Evolutionary conservation across 2,329 filamentous ascomycete genomes (phyloP).

Genomic region (Sporothrix globosa): DNA sequence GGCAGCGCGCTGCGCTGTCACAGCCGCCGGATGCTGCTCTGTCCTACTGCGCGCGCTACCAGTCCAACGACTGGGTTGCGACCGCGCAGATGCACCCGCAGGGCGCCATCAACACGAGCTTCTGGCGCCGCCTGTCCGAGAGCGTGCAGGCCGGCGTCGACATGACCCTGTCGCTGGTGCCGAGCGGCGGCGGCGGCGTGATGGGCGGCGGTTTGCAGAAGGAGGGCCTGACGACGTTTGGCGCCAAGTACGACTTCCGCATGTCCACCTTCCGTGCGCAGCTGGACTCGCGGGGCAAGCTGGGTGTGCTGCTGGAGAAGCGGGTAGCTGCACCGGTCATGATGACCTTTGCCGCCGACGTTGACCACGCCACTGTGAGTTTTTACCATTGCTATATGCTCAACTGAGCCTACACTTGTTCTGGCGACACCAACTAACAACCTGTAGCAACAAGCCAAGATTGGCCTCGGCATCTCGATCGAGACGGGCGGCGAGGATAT

Average conservation of each 20-base stretch:
- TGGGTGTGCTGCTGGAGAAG: conserved; percentile 93
- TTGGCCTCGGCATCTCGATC: conserved; percentile 90
- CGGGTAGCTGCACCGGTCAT: conserved; percentile 88
- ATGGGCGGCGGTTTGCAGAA: conserved; percentile 79
- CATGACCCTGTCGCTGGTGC: conserved; percentile 81
- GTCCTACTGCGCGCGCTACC: conserved; percentile 91
- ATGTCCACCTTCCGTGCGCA: conserved; percentile 95
- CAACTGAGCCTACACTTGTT: neutral
- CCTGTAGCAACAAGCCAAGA: conserved; percentile 84
- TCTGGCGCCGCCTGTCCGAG: conserved; percentile 91
- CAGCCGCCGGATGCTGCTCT: conserved; percentile 88
- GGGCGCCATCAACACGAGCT: conserved; percentile 85
- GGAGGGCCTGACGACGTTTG: conserved; percentile 88
- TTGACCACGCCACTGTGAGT: conserved; percentile 92
- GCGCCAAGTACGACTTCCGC: conserved; percentile 97
- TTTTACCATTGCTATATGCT: neutral
- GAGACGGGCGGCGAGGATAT: conserved; percentile 83
- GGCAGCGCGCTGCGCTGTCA: conserved; percentile 83
- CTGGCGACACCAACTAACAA: conserved; percentile 40
- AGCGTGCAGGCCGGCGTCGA: conserved; percentile 97
- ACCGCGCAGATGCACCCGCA: conserved; percentile 87
- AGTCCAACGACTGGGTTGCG: conserved; percentile 87
- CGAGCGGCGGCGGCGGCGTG: conserved; percentile 56
- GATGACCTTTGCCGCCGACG: conserved; percentile 93
- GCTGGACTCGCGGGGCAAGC: conserved; percentile 91